Percentiles rank a stretch among this genome's conserved stretches.
These are phyloP conservation scores for Kodamaea restingae DNA, from an alignment of 805 yeast genomes.

Conservation along the genomic window DNA sequence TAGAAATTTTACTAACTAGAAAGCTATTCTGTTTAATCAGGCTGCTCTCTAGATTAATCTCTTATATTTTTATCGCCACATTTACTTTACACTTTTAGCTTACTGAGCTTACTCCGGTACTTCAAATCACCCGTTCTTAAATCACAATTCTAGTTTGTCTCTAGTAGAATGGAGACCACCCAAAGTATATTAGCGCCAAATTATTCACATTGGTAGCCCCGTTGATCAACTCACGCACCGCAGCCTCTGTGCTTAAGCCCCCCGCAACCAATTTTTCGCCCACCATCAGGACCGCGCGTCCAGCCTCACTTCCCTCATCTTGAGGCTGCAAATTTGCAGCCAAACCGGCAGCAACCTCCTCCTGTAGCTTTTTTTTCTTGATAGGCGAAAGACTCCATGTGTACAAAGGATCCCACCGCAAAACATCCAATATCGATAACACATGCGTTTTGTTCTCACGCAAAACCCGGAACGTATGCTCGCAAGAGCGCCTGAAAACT, in stretches of 20 bases:
- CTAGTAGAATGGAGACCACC: conserved; percentile 78
- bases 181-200: conserved; percentile 71
- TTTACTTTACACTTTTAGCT: too few relatives aligned
- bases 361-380: conserved; percentile 52
- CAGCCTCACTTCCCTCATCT: conserved; percentile 67
- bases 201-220: conserved; percentile 69
- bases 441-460: conserved; percentile 65
- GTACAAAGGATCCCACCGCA: conserved; percentile 89
- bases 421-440: conserved; percentile 75
- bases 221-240: conserved; percentile 72
- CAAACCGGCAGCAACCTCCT: conserved; percentile 22
- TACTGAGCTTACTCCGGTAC: too few relatives aligned
- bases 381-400: conserved; percentile 87
- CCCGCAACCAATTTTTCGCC: conserved; percentile 61
- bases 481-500: conserved; percentile 66
- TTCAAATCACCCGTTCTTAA: too few relatives aligned
- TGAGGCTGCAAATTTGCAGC: conserved; percentile 16
- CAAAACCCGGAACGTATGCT: conserved; percentile 64
- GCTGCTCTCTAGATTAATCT: too few relatives aligned
- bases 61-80: too few relatives aligned
- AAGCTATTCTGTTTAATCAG: too few relatives aligned
- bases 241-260: conserved; percentile 77
- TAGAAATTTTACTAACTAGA: too few relatives aligned
- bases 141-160: too few relatives aligned
- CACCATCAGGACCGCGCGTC: conserved; percentile 71